Evolutionary conservation across 768 basidiomycete species (phyloP).

Genomic region (Rhodotorula paludigena): DNA sequence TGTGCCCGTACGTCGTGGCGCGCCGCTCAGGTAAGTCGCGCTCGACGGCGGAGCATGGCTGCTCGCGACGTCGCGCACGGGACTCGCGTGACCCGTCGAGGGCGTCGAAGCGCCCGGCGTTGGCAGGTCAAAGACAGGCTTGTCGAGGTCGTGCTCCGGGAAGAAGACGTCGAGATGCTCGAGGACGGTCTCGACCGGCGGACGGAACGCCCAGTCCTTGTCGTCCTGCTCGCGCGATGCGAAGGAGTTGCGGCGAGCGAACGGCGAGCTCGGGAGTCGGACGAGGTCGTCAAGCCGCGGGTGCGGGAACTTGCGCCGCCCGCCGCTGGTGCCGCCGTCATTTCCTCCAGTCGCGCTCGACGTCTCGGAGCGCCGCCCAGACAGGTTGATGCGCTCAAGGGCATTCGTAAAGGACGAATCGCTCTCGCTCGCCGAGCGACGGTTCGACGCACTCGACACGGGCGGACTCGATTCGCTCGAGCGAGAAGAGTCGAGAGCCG

Average conservation of each 20-base stretch:
- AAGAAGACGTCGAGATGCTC: slow-evolving; percentile 91
- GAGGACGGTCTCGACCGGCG: slow-evolving; percentile 69
- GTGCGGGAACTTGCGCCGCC: background rate
- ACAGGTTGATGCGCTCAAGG: background rate
- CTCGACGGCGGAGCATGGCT: slow-evolving; percentile 20
- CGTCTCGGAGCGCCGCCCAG: background rate
- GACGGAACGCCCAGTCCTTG: slow-evolving; percentile 42
- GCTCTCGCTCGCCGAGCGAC: background rate
- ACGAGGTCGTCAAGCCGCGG: slow-evolving; percentile 25
- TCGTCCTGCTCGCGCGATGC: slow-evolving; percentile 30
- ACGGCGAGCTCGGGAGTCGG: slow-evolving; percentile 1
- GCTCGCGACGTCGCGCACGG: slow-evolving; percentile 17
- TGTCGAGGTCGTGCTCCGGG: slow-evolving; percentile 91
- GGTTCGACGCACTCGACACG: background rate
- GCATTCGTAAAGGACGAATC: background rate
- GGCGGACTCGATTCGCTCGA: background rate
- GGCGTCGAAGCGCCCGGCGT: slow-evolving; percentile 75
- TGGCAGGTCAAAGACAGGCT: slow-evolving; percentile 81
- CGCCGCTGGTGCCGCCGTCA: background rate
- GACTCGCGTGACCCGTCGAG: slow-evolving; percentile 53
- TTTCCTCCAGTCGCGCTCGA: background rate
- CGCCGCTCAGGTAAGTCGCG: background rate
- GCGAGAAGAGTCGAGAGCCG: too few relatives aligned
- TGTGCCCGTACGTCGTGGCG: background rate
- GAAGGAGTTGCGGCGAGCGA: slow-evolving; percentile 32